Evolutionary conservation across 2,329 filamentous ascomycete genomes (phyloP).

Genomic region (Blumeriella jaapii): DNA sequence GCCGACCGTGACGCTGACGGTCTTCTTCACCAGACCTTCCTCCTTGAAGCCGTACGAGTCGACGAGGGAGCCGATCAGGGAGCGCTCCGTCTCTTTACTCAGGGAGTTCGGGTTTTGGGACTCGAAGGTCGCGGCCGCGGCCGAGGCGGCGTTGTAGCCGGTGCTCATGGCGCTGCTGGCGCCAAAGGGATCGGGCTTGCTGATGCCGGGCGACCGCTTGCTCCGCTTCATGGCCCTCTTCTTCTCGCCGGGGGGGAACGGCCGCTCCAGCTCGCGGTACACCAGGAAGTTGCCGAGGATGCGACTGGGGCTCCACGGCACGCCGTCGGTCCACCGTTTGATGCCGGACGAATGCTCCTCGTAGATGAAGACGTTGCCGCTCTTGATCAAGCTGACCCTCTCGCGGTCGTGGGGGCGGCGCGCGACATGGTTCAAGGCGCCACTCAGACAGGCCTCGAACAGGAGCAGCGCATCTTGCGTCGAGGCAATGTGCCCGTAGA

Average conservation of each 20-base stretch:
- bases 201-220: conserved; percentile 29
- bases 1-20: conserved; percentile 66
- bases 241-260: conserved; percentile 77
- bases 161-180: conserved; percentile 7
- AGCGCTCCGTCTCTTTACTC: conserved; percentile 24
- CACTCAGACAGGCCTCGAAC: conserved; percentile 67
- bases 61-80: conserved; percentile 68
- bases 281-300: conserved; percentile 96
- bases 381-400: conserved; percentile 63
- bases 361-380: conserved; percentile 83
- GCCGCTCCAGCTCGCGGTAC: conserved; percentile 95
- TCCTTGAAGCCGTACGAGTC: conserved; percentile 83
- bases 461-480: conserved; percentile 55
- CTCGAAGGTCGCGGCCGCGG: conserved; percentile 13
- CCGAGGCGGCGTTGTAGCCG: conserved; percentile 11
- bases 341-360: conserved; percentile 77
- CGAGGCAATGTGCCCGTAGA: conserved; percentile 16
- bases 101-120: conserved; percentile 14
- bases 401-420: conserved; percentile 81
- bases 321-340: conserved; percentile 88
- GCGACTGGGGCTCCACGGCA: conserved; percentile 84
- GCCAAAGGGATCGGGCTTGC: conserved; percentile 19
- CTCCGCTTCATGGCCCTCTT: conserved; percentile 66
- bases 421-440: conserved; percentile 61
- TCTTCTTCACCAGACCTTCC: conserved; percentile 81